Evolutionary conservation across 208 protist species (phyloP).

Genomic region (Wallacemonas sp.): DNA sequence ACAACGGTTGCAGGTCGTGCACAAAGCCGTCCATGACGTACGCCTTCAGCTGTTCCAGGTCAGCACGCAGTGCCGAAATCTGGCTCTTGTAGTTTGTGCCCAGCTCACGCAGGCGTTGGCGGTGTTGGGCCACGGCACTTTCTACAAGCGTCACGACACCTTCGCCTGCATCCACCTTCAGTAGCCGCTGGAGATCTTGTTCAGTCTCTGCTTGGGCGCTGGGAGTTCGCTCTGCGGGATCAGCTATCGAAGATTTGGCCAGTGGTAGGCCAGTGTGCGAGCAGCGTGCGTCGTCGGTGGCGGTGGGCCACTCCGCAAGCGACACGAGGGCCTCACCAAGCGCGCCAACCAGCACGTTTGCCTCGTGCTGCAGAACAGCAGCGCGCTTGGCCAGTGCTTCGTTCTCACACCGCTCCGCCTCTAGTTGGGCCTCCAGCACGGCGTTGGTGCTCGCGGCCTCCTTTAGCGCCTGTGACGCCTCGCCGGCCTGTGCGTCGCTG

Average conservation of each 20-base stretch:
- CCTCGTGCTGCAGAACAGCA: constrained; percentile 26
- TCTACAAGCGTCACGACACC: constrained; percentile 27
- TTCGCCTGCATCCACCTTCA: constrained; percentile 43
- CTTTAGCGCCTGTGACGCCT: neutral
- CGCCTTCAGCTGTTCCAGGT: constrained; percentile 48
- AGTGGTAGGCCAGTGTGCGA: too few species aligned
- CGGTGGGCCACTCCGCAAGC: neutral
- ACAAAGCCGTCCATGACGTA: constrained; percentile 67
- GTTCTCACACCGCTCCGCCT: neutral
- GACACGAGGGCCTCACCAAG: constrained; percentile 13
- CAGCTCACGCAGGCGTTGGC: constrained; percentile 1
- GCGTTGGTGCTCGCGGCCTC: neutral
- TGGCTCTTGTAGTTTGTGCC: constrained; percentile 76
- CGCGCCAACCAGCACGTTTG: constrained; percentile 22
- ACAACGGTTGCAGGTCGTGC: constrained; percentile 80
- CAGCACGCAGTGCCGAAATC: constrained; percentile 46
- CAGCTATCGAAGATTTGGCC: too few species aligned
- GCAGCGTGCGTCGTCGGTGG: neutral
- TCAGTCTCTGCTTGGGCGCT: constrained; percentile 22
- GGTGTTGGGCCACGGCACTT: constrained; percentile 24
- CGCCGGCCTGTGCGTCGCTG: neutral
- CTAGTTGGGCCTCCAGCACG: neutral
- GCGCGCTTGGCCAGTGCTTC: neutral
- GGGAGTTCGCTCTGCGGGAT: too few species aligned
- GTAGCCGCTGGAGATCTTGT: constrained; percentile 33